Evolutionary conservation across 352 stramenopile species (phyloP).

Genomic region (Phytophthora pisi): DNA sequence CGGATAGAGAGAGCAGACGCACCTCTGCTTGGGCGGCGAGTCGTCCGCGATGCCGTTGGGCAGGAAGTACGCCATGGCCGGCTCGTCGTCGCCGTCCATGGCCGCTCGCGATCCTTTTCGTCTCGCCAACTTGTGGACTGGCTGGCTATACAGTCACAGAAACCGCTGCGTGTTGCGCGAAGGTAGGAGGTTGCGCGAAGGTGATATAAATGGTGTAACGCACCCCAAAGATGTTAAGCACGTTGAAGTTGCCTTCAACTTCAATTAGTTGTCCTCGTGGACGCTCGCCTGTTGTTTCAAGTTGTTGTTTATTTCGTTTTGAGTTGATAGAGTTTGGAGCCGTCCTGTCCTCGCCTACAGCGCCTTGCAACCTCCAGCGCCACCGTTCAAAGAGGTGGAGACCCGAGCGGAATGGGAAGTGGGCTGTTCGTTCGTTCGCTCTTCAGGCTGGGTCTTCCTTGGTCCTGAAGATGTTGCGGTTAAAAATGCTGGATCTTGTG

Average conservation of each 20-base stretch:
- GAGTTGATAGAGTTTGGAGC: slow-evolving; percentile 4
- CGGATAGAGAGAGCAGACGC: slow-evolving; percentile 11
- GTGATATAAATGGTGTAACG: not conserved
- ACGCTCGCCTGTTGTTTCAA: slow-evolving; percentile 37
- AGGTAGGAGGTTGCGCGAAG: slow-evolving; percentile 2
- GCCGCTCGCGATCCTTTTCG: slow-evolving; percentile 5
- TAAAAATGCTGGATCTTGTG: slow-evolving; percentile 9
- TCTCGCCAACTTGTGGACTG: slow-evolving; percentile 16
- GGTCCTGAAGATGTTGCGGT: slow-evolving; percentile 8
- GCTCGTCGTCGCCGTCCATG: slow-evolving; percentile 64
- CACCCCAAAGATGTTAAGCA: not conserved
- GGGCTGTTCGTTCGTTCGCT: slow-evolving; percentile 1
- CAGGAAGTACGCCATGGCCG: slow-evolving; percentile 81
- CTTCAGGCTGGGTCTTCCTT: slow-evolving; percentile 4
- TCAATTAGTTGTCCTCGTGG: not conserved
- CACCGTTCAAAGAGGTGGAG: not conserved
- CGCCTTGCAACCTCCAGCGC: slow-evolving; percentile 12
- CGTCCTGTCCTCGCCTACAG: slow-evolving; percentile 23
- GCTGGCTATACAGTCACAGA: slow-evolving; percentile 9
- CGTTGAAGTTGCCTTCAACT: not conserved
- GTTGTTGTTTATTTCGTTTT: slow-evolving; percentile 13
- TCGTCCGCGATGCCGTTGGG: slow-evolving; percentile 86
- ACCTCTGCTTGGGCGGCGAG: slow-evolving; percentile 76
- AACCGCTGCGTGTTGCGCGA: slow-evolving; percentile 17
- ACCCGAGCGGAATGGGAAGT: slow-evolving; percentile 7